Evolutionary conservation across 169 alveolate genomes (phyloP), one percentile per base, ranked within the genome.

Genomic region (Plasmodium relictum): DNA sequence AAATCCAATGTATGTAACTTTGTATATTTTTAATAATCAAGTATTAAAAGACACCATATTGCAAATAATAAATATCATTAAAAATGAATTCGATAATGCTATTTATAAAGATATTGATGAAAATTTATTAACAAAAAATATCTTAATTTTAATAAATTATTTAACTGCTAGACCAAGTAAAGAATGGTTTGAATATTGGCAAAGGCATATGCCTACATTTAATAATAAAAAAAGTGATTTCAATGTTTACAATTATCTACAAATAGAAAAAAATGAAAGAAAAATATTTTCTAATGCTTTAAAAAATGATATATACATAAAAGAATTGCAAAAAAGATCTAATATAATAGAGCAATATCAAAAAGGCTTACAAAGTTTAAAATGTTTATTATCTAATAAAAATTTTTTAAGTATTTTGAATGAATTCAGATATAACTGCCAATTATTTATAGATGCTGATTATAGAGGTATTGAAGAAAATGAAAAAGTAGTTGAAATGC

Each of bases 251-350:
- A 76, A 62, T 62, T 76, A 76, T 48, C 52, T 76, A 20, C 68
- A 76, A 26, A 62, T 76, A 44, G 69, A 76, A 56, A 76, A 76
- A 39, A 76, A 14, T 14, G 88, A 65, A 26, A 66, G 83, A 59
- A 65, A 68, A 66, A 54, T 80, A 39, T 80, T 50, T 39, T 54
- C 56, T 6, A 61, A 71, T 20, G 45, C 69, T 0, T 26, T 80
- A 80, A 80, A 68, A 22, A 80, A 80, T 66, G 90, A 80, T 42
- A 80, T 80, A 16, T 80, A 50, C 37, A 65, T 80, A 18, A 80
- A 80, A 59, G 90, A 80, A 59, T 58, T 80, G 14, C 90, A 80
- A 58, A 80, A 80, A 80, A 66, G 90, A 44, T 80, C 90, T 2
- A 68, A 80, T 42, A 80, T 80, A 4, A 50, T 80, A 37, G 90